phyloP scores from a whole-genome alignment of 1,139 yeast genomes.

The Saccharomyces hybrid region DNA sequence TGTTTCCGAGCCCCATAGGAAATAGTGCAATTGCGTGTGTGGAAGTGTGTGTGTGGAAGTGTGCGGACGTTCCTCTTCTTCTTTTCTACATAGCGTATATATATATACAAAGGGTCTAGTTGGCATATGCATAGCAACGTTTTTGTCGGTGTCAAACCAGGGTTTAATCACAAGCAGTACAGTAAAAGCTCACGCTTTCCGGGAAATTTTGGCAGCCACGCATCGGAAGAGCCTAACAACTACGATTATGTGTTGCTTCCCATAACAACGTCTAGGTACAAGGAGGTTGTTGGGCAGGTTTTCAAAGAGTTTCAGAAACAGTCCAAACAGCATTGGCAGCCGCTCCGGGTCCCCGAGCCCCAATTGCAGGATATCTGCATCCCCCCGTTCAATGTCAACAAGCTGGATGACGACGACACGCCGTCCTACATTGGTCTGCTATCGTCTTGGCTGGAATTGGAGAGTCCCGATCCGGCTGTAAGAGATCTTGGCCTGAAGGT shows the following conservation, averaged over 20 bases:
- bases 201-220: background rate
- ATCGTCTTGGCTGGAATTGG: constrained; percentile 60
- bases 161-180: constrained; percentile 3
- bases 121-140: constrained; percentile 27
- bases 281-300: constrained; percentile 34
- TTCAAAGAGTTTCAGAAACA: constrained; percentile 31
- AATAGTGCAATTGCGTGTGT: background rate
- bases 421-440: constrained; percentile 38
- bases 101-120: constrained; percentile 1
- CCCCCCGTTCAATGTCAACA: constrained; percentile 20
- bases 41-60: background rate
- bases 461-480: constrained; percentile 40
- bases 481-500: constrained; percentile 50
- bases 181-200: constrained; percentile 3
- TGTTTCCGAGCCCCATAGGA: background rate
- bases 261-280: constrained; percentile 38
- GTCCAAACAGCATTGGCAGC: constrained; percentile 6
- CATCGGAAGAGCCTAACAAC: constrained; percentile 9
- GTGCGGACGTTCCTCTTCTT: background rate
- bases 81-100: background rate
- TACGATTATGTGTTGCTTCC: constrained; percentile 38
- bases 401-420: constrained; percentile 3
- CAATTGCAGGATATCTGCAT: constrained; percentile 35
- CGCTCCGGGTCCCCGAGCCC: constrained; percentile 33
- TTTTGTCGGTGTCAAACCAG: constrained; percentile 31